phyloP scores from a whole-genome alignment of 495 filamentous ascomycete genomes.

The Penicillium argentinense region DNA sequence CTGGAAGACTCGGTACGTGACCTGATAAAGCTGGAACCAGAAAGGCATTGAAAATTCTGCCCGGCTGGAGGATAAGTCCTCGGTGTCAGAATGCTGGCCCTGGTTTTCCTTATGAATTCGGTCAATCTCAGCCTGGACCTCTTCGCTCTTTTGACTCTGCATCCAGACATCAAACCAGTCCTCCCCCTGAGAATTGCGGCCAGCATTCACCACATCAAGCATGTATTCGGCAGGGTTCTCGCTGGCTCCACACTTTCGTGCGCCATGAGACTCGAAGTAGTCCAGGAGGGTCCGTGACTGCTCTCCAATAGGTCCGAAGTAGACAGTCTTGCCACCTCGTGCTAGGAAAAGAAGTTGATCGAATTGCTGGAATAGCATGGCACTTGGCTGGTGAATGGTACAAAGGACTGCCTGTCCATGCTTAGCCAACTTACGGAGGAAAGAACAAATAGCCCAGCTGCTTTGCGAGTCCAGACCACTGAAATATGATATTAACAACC shows the following conservation, averaged over 20 bases:
- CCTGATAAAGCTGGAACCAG: constrained; percentile 42
- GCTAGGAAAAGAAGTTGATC: constrained; percentile 82
- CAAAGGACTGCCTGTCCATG: constrained; percentile 88
- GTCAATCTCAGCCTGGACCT: constrained; percentile 59
- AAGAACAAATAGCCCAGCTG: constrained; percentile 76
- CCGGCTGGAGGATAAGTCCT: too few species aligned
- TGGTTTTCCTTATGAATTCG: constrained; percentile 2
- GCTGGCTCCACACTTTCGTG: constrained; percentile 52
- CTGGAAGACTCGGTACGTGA: constrained; percentile 44
- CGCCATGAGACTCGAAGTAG: constrained; percentile 78
- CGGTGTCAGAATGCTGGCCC: constrained; percentile 43
- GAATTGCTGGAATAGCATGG: constrained; percentile 89
- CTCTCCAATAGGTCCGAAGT: constrained; percentile 82
- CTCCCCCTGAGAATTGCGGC: constrained; percentile 56
- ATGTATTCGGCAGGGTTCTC: constrained; percentile 87
- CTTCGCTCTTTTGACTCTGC: constrained; percentile 61
- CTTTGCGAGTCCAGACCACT: constrained; percentile 61
- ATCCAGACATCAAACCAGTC: constrained; percentile 76
- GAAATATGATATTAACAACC: too few species aligned
- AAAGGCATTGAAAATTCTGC: constrained; percentile 52
- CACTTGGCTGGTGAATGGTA: constrained; percentile 93
- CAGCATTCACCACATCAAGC: constrained; percentile 79
- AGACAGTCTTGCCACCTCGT: constrained; percentile 66
- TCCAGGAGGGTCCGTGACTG: constrained; percentile 65
- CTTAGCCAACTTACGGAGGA: constrained; percentile 79